Evolutionary conservation across 129 eudicot species (phyloP), one percentile per base, ranked within the genome.

Genomic region (Helichrysum umbraculigerum): DNA sequence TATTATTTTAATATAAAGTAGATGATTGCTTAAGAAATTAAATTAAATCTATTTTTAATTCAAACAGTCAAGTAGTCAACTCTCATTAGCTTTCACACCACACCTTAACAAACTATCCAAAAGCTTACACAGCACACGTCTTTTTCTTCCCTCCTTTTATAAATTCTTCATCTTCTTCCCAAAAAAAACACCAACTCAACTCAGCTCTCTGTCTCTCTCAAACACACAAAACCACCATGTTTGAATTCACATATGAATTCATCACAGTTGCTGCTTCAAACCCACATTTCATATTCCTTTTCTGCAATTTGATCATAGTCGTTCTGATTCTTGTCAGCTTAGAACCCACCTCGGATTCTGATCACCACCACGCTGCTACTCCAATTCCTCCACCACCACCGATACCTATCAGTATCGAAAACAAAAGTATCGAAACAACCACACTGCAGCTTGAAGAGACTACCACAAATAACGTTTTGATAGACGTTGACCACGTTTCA

Each of bases 251-350:
- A 76, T 64, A 79, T 66, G 92, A 86, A 78, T 28, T 89, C 81
- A 79, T 91, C 80, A 77, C 80, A 17, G 52, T 79, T 68, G 89
- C 81, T 70, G 79, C 86, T 78, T 72, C 91, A 35, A 87, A 86
- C 72, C 81, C 86, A 52, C 84, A 76, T 57, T 2, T 82, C 12
- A 76, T 87, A 33, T 91, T 91, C 58, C 84, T 90, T 60, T 72
- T 89, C 66, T 88, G 92, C 79, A 91, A 89, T 76, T 63, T 89
- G 42, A 83, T 89, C 85, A 89, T 89, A 7, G 72, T 83, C 41
- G 56, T 76, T 72, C 74, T 91, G 19, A 85, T 91, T 62, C 78
- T 82, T 16, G 87, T 82, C 0, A 76, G 76, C 85, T 85, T 84
- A 17, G 80, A 81, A 78, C 70, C 86, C 58, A 9, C 78, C 56